A percentile compares a stretch with the other conserved stretches of the same genome.
phyloP scores from a whole-genome alignment of 179 eudicot species.

The Beta corolliflora region DNA sequence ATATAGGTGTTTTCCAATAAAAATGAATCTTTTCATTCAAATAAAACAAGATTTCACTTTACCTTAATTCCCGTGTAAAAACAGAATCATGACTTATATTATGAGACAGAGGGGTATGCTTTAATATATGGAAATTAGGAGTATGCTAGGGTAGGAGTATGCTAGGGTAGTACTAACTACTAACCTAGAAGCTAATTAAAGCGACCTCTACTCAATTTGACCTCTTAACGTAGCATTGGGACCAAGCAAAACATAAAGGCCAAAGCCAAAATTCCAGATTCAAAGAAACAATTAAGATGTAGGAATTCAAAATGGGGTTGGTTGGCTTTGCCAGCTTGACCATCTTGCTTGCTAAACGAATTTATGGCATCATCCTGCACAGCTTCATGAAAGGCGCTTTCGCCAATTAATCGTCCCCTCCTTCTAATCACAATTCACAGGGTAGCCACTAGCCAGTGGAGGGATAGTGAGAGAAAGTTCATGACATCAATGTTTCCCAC shows the following conservation, averaged over 20 bases:
- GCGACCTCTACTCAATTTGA: not conserved
- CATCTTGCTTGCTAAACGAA: not conserved
- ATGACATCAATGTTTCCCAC: slow-evolving; percentile 11
- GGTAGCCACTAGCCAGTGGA: not conserved
- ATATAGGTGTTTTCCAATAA: too few species aligned
- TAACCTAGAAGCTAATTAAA: not conserved
- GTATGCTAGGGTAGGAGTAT: too few species aligned
- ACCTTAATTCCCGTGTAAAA: too few species aligned
- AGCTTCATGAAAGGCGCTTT: not conserved
- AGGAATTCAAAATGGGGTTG: not conserved
- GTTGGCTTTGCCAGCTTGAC: slow-evolving; percentile 18
- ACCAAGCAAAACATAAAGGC: slow-evolving; percentile 24
- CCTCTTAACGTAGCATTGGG: slow-evolving; percentile 19
- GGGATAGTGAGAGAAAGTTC: not conserved
- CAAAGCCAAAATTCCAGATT: not conserved
- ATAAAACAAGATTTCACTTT: too few species aligned
- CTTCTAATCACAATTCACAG: not conserved
- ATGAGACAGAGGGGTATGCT: too few species aligned
- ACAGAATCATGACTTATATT: too few species aligned
- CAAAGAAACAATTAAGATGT: slow-evolving; percentile 2
- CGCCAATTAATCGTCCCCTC: not conserved
- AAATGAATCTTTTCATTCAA: too few species aligned
- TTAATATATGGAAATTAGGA: too few species aligned
- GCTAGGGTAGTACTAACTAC: not conserved
- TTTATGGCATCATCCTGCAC: not conserved